Percentiles rank a stretch among this genome's conserved stretches.
Evolutionary conservation across 2,329 filamentous ascomycete species (phyloP).

Genomic region (Clarireedia homoeocarpa): DNA sequence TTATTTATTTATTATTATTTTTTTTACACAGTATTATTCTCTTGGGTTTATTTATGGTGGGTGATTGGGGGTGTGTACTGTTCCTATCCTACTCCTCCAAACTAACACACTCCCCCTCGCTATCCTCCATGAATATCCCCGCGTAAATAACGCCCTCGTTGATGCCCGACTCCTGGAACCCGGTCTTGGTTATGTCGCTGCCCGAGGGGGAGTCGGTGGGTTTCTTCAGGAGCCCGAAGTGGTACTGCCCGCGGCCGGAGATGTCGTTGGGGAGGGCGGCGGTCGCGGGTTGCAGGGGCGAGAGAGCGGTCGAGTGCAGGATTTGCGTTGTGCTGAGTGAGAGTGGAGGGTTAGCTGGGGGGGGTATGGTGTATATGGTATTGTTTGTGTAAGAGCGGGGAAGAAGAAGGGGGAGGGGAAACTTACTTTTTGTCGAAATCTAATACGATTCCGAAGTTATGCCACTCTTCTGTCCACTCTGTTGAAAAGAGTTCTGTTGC

Average conservation of each 20-base stretch:
- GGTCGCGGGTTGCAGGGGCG: constrained; percentile 40
- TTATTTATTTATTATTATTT: too few species aligned
- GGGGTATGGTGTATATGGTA: neutral
- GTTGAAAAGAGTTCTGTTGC: constrained; percentile 45
- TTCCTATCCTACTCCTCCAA: neutral
- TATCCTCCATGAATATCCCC: constrained; percentile 47
- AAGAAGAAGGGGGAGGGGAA: neutral
- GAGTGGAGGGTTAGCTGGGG: neutral
- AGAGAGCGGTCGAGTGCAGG: constrained; percentile 45
- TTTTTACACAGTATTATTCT: too few species aligned
- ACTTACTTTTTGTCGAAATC: constrained; percentile 49
- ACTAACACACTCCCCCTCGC: constrained; percentile 12
- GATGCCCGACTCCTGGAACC: constrained; percentile 40
- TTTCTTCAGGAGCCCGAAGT: constrained; percentile 57
- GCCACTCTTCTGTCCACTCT: constrained; percentile 45
- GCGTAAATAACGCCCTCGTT: constrained; percentile 46
- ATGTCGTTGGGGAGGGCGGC: constrained; percentile 41
- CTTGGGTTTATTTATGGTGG: too few species aligned
- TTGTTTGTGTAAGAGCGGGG: neutral
- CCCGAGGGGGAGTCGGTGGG: constrained; percentile 34
- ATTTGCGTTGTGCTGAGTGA: constrained; percentile 43
- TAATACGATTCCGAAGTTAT: constrained; percentile 54
- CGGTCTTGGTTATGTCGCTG: constrained; percentile 35
- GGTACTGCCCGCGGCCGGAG: constrained; percentile 51
- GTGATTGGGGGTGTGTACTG: too few species aligned